Conservation (phyloP, 2,329 filamentous ascomycete species). For the Phaeoacremonium minimum region DNA sequence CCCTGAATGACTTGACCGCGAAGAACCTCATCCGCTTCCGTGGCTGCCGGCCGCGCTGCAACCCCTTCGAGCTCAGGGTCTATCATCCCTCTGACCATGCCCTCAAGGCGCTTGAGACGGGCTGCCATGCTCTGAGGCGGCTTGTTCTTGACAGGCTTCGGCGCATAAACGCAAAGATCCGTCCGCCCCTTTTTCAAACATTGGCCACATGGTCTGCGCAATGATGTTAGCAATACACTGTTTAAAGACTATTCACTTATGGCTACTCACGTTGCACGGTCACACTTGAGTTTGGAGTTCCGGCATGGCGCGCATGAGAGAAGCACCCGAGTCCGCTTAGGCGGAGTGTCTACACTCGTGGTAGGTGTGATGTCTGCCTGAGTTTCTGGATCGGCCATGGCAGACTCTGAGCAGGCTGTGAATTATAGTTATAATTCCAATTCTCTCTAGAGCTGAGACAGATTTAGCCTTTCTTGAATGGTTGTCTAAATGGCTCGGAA, state of each 20-base stretch:
- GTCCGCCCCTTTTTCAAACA: constrained; percentile 44
- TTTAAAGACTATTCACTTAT: background rate
- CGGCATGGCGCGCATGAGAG: constrained; percentile 51
- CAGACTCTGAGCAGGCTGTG: no score
- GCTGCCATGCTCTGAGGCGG: constrained; percentile 48
- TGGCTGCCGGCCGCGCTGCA: constrained; percentile 5
- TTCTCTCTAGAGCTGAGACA: no score
- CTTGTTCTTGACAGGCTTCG: constrained; percentile 33
- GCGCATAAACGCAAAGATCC: constrained; percentile 44
- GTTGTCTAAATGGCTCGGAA: no score
- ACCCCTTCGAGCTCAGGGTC: constrained; percentile 22
- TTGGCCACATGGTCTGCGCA: constrained; percentile 39
- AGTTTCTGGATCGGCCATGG: no score
- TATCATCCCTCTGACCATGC: constrained; percentile 54
- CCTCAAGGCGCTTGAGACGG: constrained; percentile 49
- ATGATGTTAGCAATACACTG: background rate
- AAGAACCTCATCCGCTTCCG: constrained; percentile 13
- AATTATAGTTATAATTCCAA: no score
- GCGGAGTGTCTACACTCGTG: background rate
- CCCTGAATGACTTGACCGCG: constrained; percentile 38
- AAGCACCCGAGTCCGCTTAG: constrained; percentile 43
- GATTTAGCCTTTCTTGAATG: no score
- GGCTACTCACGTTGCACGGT: constrained; percentile 31
- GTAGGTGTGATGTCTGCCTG: no score
- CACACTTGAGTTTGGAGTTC: constrained; percentile 52